These are phyloP conservation scores for Histomonas meleagridis DNA, from an alignment of 208 protist species.

Conservation along the genomic window DNA sequence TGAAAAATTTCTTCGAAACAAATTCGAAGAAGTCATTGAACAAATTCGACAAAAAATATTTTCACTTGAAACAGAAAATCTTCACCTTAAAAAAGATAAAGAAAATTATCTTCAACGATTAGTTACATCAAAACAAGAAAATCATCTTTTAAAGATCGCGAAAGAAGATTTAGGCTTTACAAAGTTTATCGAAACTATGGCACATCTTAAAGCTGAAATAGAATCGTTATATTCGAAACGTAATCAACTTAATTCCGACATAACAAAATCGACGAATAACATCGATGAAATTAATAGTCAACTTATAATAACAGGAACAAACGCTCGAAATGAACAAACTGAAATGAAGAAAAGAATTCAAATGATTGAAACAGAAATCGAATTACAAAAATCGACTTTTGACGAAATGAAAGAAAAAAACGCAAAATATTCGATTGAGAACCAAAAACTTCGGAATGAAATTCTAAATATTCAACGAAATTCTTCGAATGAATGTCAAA, in stretches of 20 bases:
- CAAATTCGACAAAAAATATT: not conserved
- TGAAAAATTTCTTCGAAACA: not conserved
- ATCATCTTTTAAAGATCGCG: not conserved
- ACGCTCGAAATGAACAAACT: not conserved
- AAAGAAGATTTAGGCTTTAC: not conserved
- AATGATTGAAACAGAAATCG: not conserved
- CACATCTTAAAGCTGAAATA: not conserved
- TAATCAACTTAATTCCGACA: not conserved
- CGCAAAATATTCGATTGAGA: not conserved
- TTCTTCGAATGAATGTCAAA: not conserved
- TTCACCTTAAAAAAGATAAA: not conserved
- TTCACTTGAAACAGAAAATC: not conserved
- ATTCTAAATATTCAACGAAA: not conserved
- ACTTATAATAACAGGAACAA: not conserved
- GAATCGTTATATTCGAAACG: not conserved
- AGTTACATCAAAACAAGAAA: not conserved
- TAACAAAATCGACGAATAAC: not conserved
- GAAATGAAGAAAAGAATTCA: not conserved
- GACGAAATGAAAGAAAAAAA: not conserved
- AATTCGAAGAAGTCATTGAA: not conserved
- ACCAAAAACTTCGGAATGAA: not conserved
- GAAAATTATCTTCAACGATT: not conserved
- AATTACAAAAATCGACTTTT: not conserved
- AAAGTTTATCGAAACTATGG: slow-evolving; percentile 1
- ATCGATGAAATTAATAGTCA: not conserved